Evolutionary conservation across 345 rosid genomes (phyloP).

Genomic region (Syzygium aqueum): DNA sequence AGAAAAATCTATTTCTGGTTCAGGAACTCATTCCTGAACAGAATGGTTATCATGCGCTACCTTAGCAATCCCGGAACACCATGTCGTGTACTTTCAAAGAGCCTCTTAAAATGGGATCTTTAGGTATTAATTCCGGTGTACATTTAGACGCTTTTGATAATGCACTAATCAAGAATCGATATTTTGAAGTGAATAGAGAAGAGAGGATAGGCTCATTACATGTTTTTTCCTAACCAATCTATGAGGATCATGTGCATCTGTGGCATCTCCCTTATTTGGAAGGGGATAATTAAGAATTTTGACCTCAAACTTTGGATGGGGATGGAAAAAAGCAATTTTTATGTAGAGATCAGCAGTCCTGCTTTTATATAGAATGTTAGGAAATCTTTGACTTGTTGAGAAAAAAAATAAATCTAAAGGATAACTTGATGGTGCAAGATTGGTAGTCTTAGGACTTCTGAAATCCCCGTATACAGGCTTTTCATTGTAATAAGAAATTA

Average conservation of each 20-base stretch:
- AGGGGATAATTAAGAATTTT: not conserved
- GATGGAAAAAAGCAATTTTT: not conserved
- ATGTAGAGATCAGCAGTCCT: not conserved
- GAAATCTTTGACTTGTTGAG: not conserved
- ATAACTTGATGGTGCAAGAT: not conserved
- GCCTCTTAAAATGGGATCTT: constrained; percentile 81
- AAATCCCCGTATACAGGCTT: not conserved
- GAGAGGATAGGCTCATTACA: not conserved
- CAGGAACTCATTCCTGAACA: too few species aligned
- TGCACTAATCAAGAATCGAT: not conserved
- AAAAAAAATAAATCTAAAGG: not conserved
- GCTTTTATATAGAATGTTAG: not conserved
- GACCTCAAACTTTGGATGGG: not conserved
- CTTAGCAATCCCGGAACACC: constrained; percentile 49
- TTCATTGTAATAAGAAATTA: not conserved
- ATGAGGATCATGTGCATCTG: not conserved
- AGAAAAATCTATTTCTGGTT: too few species aligned
- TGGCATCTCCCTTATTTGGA: not conserved
- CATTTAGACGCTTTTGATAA: not conserved
- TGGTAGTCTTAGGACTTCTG: not conserved
- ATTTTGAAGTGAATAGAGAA: not conserved
- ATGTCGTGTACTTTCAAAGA: constrained; percentile 74
- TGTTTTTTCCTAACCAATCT: not conserved
- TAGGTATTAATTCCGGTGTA: constrained; percentile 38
- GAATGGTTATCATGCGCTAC: too few species aligned